Evolutionary conservation across 116 monocot genomes (phyloP).

Genomic region (Dioscorea cayenensis): DNA sequence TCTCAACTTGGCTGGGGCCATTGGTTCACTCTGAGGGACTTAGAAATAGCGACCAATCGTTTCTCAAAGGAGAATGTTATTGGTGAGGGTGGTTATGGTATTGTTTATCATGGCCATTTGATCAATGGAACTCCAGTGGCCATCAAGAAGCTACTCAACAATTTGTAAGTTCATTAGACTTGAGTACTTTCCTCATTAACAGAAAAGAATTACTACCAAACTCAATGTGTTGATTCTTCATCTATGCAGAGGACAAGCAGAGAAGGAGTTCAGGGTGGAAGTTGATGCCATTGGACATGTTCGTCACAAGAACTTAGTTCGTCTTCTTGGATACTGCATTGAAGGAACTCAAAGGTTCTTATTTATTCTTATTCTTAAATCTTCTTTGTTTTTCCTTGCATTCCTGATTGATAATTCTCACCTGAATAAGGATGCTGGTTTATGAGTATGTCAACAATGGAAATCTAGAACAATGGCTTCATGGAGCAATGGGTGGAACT

Average conservation of each 20-base stretch:
- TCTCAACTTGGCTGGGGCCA: constrained; percentile 40
- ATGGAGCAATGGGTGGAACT: constrained; percentile 73
- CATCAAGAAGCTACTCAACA: constrained; percentile 31
- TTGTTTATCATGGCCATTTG: constrained; percentile 26
- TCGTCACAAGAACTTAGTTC: constrained; percentile 63
- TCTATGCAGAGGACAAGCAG: constrained; percentile 48
- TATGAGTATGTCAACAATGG: constrained; percentile 85
- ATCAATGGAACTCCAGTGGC: constrained; percentile 35
- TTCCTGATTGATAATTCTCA: background rate
- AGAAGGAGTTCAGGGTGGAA: constrained; percentile 69
- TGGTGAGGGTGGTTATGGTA: constrained; percentile 39
- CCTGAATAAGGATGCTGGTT: constrained; percentile 50
- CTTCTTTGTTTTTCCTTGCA: background rate
- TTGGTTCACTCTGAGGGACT: constrained; percentile 35
- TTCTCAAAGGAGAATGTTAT: constrained; percentile 35
- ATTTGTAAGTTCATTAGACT: constrained; percentile 16
- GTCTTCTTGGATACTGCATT: constrained; percentile 57
- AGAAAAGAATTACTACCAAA: background rate
- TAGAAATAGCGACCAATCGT: constrained; percentile 24
- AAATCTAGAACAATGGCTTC: constrained; percentile 93
- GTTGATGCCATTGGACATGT: constrained; percentile 76
- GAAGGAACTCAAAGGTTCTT: constrained; percentile 59
- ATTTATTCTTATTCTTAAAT: background rate
- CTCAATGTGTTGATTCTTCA: too few species aligned
- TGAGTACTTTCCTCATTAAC: background rate